phyloP scores from a whole-genome alignment of 495 filamentous ascomycete species.

The Penicillium nucicola region DNA sequence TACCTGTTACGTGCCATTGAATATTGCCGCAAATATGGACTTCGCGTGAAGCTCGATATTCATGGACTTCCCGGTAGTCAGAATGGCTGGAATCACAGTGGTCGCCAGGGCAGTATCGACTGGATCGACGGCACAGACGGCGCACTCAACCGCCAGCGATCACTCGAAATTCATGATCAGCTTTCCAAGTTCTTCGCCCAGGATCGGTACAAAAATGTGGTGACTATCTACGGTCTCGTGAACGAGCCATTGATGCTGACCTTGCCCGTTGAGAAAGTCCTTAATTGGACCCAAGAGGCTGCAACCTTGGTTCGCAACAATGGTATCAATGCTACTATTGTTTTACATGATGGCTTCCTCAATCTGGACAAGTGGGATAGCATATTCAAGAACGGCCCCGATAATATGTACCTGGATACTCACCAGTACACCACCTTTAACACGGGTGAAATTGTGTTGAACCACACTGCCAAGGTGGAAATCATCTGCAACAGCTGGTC shows the following conservation, averaged over 20 bases:
- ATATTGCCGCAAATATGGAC: conserved; percentile 86
- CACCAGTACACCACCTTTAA: conserved; percentile 96
- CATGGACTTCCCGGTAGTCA: conserved; percentile 83
- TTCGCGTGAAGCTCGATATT: conserved; percentile 91
- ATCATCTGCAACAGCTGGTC: conserved; percentile 89
- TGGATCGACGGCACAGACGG: conserved; percentile 78
- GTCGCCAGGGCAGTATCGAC: conserved; percentile 63
- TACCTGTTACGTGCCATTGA: conserved; percentile 93
- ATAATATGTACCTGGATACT: conserved; percentile 73
- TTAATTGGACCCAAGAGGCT: conserved; percentile 67
- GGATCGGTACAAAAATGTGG: conserved; percentile 76
- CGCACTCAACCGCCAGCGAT: conserved; percentile 61
- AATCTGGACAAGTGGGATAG: conserved; percentile 78
- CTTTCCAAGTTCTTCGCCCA: conserved; percentile 83
- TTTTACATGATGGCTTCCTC: conserved; percentile 82
- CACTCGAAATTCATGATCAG: conserved; percentile 78
- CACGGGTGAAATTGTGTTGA: conserved; percentile 64
- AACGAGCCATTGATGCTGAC: conserved; percentile 82
- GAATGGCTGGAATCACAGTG: conserved; percentile 90
- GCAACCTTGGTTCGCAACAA: conserved; percentile 64
- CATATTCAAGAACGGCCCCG: conserved; percentile 50
- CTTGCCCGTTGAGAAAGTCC: conserved; percentile 55
- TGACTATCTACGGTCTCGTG: conserved; percentile 79
- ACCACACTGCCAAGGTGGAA: conserved; percentile 71
- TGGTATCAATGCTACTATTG: conserved; percentile 62